Evolutionary conservation across 768 basidiomycete genomes (phyloP).

Genomic region (Mycena rosella): DNA sequence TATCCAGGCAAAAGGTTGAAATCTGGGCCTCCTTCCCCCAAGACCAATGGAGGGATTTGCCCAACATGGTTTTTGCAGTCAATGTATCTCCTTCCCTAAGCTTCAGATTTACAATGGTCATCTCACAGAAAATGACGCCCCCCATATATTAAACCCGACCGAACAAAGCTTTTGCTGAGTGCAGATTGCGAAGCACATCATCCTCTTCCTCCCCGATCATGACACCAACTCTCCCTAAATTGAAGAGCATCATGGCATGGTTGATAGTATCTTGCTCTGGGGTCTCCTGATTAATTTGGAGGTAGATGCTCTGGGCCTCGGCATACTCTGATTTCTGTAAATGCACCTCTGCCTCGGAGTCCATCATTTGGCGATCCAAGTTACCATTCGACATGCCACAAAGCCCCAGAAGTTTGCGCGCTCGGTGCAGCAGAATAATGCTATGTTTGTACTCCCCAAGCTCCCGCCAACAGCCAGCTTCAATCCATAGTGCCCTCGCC

Average conservation of each 20-base stretch:
- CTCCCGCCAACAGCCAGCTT: not conserved
- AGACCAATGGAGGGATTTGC: not conserved
- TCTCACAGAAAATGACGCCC: not conserved
- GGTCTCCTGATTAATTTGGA: not conserved
- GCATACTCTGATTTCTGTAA: not conserved
- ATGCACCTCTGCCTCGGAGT: not conserved
- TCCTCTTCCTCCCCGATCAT: not conserved
- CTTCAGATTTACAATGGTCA: not conserved
- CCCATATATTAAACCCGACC: not conserved
- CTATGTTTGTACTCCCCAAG: not conserved
- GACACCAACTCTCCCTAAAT: not conserved
- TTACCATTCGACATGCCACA: not conserved
- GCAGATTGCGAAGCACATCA: not conserved
- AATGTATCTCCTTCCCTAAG: not conserved
- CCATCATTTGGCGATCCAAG: not conserved
- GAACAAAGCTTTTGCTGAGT: not conserved
- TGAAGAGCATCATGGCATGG: not conserved
- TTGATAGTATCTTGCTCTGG: not conserved
- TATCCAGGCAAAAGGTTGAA: not conserved
- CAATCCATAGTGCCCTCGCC: not conserved
- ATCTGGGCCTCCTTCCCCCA: not conserved
- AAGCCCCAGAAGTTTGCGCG: not conserved
- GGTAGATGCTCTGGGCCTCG: not conserved
- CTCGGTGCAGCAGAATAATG: not conserved
- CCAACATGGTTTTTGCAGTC: not conserved